Conservation (phyloP, 2,329 filamentous ascomycete species). For the Cladorrhinum sp. region DNA sequence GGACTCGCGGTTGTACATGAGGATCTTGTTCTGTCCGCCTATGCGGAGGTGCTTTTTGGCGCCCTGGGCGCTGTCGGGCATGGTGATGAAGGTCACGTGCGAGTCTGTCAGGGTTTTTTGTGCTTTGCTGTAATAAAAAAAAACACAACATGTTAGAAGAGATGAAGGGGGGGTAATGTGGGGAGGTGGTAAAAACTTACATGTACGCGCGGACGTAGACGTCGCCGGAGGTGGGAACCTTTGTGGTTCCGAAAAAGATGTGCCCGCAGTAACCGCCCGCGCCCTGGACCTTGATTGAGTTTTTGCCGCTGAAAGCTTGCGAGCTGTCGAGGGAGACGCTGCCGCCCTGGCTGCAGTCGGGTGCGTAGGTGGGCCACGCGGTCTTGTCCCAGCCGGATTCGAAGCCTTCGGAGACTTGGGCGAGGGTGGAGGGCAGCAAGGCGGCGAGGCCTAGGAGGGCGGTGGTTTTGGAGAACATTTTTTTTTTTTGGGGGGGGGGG, state of each 20-base stretch:
- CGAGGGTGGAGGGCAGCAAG: slow-evolving; percentile 44
- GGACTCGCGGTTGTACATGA: slow-evolving; percentile 63
- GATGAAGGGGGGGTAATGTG: background rate
- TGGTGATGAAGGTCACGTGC: slow-evolving; percentile 63
- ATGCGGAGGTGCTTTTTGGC: slow-evolving; percentile 59
- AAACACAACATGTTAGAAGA: background rate
- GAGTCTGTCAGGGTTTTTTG: slow-evolving; percentile 55
- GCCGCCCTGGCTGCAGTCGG: slow-evolving; percentile 59
- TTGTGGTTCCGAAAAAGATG: slow-evolving; percentile 58
- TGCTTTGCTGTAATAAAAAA: slow-evolving; percentile 43
- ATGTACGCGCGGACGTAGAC: slow-evolving; percentile 55
- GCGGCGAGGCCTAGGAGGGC: slow-evolving; percentile 32
- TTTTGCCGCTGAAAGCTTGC: slow-evolving; percentile 54
- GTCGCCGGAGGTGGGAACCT: slow-evolving; percentile 54
- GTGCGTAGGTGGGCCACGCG: slow-evolving; percentile 57
- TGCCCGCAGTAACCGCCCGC: slow-evolving; percentile 56
- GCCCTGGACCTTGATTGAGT: slow-evolving; percentile 52
- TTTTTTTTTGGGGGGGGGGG: background rate
- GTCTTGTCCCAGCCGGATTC: slow-evolving; percentile 57
- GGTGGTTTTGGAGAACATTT: background rate
- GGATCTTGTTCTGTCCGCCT: slow-evolving; percentile 57
- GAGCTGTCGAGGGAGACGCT: slow-evolving; percentile 55
- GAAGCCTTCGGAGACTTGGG: slow-evolving; percentile 55
- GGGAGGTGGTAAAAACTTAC: slow-evolving; percentile 39
- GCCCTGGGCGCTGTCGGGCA: slow-evolving; percentile 57